Base-by-base conservation (phyloP, 768 basidiomycete species). In the Boletus rex-veris region DNA sequence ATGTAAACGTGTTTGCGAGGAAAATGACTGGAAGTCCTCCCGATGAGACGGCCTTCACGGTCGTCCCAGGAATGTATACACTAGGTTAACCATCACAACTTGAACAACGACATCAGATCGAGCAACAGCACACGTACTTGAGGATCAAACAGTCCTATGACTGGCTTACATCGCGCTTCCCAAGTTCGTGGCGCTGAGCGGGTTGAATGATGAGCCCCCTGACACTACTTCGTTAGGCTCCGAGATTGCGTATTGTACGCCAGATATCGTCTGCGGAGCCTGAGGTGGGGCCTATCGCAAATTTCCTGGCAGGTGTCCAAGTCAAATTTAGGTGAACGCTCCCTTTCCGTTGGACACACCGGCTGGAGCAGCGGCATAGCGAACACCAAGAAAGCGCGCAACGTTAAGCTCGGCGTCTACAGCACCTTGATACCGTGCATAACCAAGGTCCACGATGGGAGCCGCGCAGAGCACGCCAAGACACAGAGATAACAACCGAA, bases 71-170 rank as follows among this genome's bases (percentile, higher is more conserved):
- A 46, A 59, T 45, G 50, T 67, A 68, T 11, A 73, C 69, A 46
- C 72, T 73, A 28, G 8, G 31, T 38, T n/a, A 30, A 3, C 55
- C 43, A 40, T 4, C 28, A 28, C 28, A 28, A 28, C 28, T 28
- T 28, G 28, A 15, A 47, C n/a, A 30, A 16, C 9, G 40, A 4
- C 19, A 6, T 21, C 18, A 41, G 11, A 15, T 11, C 10, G 19
- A 18, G 35, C 3, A 45, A 21, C 18, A 24, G 15, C 5, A 35
- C 14, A 55, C 57, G 8, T 16, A 71, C 70, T 62, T 68, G 42
- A 71, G 58, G 56, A 70, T 70, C 8, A 71, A 48, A 50, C 70
- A 71, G 40, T 71, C 70, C 40, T 71, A 66, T 4, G 69, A 61
- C 24, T 59, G 39, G 12, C 39, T 48, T 3, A 52, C 45, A 28